Evolutionary conservation across 2,329 filamentous ascomycete species (phyloP), one percentile per base, ranked within the genome.

Genomic region (Colletotrichum sp.): DNA sequence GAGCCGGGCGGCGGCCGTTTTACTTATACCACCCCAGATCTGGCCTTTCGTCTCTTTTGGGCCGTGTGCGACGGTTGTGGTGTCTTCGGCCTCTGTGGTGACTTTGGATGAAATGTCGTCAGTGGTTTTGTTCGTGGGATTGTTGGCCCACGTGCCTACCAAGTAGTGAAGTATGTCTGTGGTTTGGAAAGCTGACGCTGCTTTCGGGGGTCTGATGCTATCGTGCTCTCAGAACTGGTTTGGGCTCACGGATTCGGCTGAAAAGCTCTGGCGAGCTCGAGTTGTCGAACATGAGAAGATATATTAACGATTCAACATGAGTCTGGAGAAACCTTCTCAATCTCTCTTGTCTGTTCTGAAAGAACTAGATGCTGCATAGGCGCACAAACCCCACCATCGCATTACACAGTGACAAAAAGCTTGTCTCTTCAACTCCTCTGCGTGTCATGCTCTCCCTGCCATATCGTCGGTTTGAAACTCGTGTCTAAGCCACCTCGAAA

Each of bases 261-360:
- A 13, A 49, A 2, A 8, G 44, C 0, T 49, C 1, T 21, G 10
- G 18, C n/a, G 10, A 21, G 1, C 44, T 0, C n/a, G 1, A 21
- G 44, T 5, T 1, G n/a, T 21, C 44, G 4, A 21, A 13, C 6
- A 52, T 3, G 10, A 52, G 12, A 8, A 52, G n/a, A 21, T 1
- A 21, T 52, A 5, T 52, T 0, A 5, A 0, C 6, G 44, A 52
- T 8, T 12, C 4, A 5, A 13, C 10, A 21, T 1, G n/a, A 0
- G 0, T 13, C n/a, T 3, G 3, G 2, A 52, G n/a, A 21, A 24
- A 52, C n/a, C 0, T 1, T 21, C n/a, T 52, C n/a, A 24, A 21
- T 21, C 44, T 52, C 1, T 52, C 4, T 13, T 52, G n/a, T 13
- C 44, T 24, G 44, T 3, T 52, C 44, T 8, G 10, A 5, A 52